Percentiles rank a stretch among this genome's conserved stretches.
Evolutionary conservation across 2,329 filamentous ascomycete genomes (phyloP).

Genomic region (Cladosporium velox): DNA sequence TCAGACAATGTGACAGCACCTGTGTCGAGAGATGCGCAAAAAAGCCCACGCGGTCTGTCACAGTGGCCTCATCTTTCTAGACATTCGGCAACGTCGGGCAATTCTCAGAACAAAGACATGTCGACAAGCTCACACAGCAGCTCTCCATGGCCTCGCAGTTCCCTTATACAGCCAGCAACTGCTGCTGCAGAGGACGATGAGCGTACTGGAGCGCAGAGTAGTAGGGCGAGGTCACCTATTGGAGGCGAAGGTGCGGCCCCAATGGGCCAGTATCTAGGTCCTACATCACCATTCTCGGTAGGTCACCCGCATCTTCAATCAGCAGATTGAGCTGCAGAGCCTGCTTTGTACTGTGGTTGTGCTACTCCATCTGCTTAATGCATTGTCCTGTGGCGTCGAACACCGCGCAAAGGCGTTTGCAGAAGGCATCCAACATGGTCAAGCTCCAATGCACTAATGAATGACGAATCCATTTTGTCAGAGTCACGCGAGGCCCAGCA

Average conservation of each 20-base stretch:
- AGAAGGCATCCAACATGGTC: neutral
- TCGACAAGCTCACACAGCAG: constrained; percentile 22
- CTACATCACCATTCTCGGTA: constrained; percentile 31
- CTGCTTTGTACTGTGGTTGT: neutral
- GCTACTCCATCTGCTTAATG: neutral
- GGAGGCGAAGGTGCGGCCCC: constrained; percentile 25
- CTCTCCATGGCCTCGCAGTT: constrained; percentile 12
- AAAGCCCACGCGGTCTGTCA: neutral
- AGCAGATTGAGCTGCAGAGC: neutral
- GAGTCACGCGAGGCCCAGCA: neutral
- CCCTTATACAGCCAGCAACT: neutral
- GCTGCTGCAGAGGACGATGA: constrained; percentile 19
- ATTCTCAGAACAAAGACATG: neutral
- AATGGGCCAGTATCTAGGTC: constrained; percentile 28
- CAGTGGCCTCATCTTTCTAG: constrained; percentile 5
- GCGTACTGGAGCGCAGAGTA: constrained; percentile 26
- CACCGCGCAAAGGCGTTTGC: neutral
- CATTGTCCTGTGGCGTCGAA: neutral
- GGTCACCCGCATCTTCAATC: neutral
- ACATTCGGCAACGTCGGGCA: constrained; percentile 31
- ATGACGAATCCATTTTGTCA: neutral
- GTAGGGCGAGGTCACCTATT: constrained; percentile 25
- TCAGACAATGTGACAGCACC: constrained; percentile 36
- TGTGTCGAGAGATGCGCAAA: constrained; percentile 31
- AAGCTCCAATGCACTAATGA: neutral